A percentile compares a stretch with the other conserved stretches of the same genome.
Conservation (phyloP, 495 filamentous ascomycete species). For the Pyronema domesticum region DNA sequence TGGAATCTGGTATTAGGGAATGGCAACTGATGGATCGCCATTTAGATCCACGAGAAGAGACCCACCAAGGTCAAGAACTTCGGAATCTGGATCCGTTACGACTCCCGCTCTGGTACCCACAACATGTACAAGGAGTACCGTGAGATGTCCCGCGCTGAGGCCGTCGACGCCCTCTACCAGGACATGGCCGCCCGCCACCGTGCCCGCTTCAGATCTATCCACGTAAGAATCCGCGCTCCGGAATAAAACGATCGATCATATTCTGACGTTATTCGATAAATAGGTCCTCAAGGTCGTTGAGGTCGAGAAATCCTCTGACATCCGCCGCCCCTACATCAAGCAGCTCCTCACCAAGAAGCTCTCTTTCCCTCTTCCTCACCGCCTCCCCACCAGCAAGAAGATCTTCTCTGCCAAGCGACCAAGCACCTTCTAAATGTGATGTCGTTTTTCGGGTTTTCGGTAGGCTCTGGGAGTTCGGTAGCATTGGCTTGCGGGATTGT, state of each 20-base stretch:
- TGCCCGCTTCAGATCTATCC: conserved; percentile 89
- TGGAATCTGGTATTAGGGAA: neutral
- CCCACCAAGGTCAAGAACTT: conserved; percentile 99
- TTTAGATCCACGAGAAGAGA: conserved; percentile 91
- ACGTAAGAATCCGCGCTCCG: conserved; percentile 43
- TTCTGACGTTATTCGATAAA: neutral
- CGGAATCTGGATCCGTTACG: conserved; percentile 99
- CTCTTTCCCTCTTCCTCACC: conserved; percentile 97
- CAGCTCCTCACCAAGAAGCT: conserved; percentile 88
- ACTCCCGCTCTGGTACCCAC: conserved; percentile 98
- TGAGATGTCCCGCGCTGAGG: conserved; percentile 85
- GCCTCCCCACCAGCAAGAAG: conserved; percentile 67
- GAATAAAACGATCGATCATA: neutral
- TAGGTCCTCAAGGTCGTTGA: conserved; percentile 98
- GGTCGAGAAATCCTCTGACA: conserved; percentile 73
- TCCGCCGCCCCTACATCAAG: conserved; percentile 97
- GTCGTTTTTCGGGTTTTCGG: conserved; percentile 1
- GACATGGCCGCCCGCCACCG: conserved; percentile 99
- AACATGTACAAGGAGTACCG: conserved; percentile 99
- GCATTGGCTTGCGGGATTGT: neutral
- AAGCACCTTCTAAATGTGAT: conserved; percentile 50
- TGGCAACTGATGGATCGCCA: neutral
- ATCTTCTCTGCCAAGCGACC: conserved; percentile 80
- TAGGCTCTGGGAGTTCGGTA: conserved; percentile 4
- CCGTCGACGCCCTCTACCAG: conserved; percentile 93